Base-by-base conservation (phyloP, 2,329 filamentous ascomycete species). In the Sporothrix euskadiensis region DNA sequence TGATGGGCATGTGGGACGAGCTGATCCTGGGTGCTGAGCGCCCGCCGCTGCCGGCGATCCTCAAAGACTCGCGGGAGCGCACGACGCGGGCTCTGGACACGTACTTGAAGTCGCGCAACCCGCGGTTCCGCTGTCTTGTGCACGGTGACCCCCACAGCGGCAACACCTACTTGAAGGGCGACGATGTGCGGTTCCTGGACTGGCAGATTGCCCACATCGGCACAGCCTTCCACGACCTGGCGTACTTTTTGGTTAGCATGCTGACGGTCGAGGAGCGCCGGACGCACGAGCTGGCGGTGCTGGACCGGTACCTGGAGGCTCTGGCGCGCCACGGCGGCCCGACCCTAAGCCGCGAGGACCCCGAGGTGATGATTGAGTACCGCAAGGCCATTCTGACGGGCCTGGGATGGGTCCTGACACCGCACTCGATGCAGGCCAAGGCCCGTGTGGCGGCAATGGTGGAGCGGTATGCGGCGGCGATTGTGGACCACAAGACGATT, bases 81-180 rank as follows among this genome's bases (percentile, higher is more conserved):
- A 63, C 69, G 8, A 10, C 35, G 10, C 77, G 76, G 0, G 80
- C 76, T 8, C 69, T 82, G n/a, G 78, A 80, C 74, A 81, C 79
- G 72, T 79, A 81, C 59, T 81, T 78, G 69, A 69, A 41, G 30
- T 76, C 75, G 32, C 77, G 78, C 52, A 81, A 81, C 74, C 79
- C 80, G 35, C 78, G 77, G 70, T 81, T 82, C 74, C 77, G 74
- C 57, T 80, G 79, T 61, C 71, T 82, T 9, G 57, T 82, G 14
- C 81, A 82, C 66, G 81, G 80, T 65, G 81, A 82, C 73, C 74
- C 80, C 7, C 81, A 82, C 74, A 77, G 77, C 22, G 80, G 80
- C 44, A 82, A 82, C 77, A 80, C 80, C 1, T 82, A 79, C 75
- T 71, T 81, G 3, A 39, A 71, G 9, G 74, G 74, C 30, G 75